phyloP scores from a whole-genome alignment of 1,284 basidiomycete genomes.

The Blastosporella zonata region DNA sequence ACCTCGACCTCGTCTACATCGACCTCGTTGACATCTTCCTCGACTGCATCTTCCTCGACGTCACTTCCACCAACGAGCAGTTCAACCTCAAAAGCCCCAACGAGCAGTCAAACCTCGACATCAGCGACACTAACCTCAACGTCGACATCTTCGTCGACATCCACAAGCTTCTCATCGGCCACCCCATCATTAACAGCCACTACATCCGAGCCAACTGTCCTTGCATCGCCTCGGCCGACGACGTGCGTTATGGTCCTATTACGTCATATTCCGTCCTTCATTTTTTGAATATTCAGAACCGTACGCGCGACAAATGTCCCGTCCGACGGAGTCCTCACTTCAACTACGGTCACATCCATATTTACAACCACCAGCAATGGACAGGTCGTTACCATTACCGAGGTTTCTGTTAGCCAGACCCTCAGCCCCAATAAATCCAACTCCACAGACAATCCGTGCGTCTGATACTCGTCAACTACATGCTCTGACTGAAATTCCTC shows the following conservation, averaged over 20 bases:
- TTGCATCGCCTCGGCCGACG: conserved; percentile 2
- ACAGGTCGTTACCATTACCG: conserved; percentile 51
- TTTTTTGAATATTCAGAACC: conserved; percentile 45
- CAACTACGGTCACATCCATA: conserved; percentile 53
- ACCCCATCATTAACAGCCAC: conserved; percentile 10
- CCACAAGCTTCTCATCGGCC: conserved; percentile 5
- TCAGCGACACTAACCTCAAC: conserved; percentile 2
- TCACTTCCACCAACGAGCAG: conserved; percentile 17
- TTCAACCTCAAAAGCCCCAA: conserved; percentile 17
- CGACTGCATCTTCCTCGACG: conserved; percentile 14
- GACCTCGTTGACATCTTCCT: conserved; percentile 10
- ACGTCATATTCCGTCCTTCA: conserved; percentile 12
- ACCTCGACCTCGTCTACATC: conserved; percentile 11
- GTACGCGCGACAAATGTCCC: conserved; percentile 34
- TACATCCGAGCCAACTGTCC: conserved; percentile 7
- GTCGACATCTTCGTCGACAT: not conserved
- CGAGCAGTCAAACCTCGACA: conserved; percentile 12
- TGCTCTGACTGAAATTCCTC: conserved; percentile 2
- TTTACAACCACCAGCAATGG: conserved; percentile 55
- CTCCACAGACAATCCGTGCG: conserved; percentile 45
- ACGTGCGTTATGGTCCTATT: conserved; percentile 21
- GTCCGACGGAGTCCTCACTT: conserved; percentile 37
- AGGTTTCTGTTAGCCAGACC: conserved; percentile 62
- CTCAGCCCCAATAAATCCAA: conserved; percentile 45
- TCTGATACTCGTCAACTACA: conserved; percentile 14